Percentiles rank a stretch among this genome's conserved stretches.
Conservation (phyloP, 129 eudicot genomes). For the Chrysanthemum makinoi region DNA sequence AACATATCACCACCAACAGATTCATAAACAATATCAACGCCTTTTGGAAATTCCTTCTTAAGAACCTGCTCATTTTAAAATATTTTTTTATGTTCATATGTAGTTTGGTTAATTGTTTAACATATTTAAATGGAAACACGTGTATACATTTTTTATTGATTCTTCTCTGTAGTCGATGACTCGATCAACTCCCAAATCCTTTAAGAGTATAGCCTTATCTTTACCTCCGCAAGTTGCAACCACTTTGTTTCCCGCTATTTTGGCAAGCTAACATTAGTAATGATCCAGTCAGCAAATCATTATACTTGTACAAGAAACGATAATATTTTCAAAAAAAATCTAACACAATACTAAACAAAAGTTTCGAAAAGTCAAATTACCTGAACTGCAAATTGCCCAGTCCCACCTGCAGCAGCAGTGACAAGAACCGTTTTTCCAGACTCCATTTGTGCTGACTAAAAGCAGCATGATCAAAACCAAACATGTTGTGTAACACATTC, state of each 20-base stretch:
- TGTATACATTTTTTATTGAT: conserved; percentile 62
- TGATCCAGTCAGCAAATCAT: conserved; percentile 17
- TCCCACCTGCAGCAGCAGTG: conserved; percentile 99
- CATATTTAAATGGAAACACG: background rate
- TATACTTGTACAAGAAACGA: conserved; percentile 6
- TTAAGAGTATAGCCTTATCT: conserved; percentile 80
- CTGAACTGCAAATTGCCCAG: conserved; percentile 99
- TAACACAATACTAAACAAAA: background rate
- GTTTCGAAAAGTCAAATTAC: conserved; percentile 32
- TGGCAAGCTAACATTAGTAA: conserved; percentile 61
- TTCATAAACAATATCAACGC: conserved; percentile 90
- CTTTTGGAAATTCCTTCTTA: conserved; percentile 89
- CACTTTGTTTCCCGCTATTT: conserved; percentile 91
- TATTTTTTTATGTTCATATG: background rate
- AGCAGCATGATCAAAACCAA: conserved; percentile 18
- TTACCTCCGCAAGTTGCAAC: conserved; percentile 98
- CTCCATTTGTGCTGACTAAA: conserved; percentile 88
- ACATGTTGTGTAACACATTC: background rate
- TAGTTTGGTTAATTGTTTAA: background rate
- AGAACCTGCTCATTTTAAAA: conserved; percentile 51
- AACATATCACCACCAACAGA: conserved; percentile 98
- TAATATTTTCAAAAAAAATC: background rate
- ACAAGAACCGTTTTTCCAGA: conserved; percentile 82
- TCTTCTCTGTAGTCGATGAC: conserved; percentile 89
- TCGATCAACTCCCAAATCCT: conserved; percentile 81